Evolutionary conservation across 2,329 filamentous ascomycete genomes (phyloP).

Genomic region (Thermothelomyces thermophilus): DNA sequence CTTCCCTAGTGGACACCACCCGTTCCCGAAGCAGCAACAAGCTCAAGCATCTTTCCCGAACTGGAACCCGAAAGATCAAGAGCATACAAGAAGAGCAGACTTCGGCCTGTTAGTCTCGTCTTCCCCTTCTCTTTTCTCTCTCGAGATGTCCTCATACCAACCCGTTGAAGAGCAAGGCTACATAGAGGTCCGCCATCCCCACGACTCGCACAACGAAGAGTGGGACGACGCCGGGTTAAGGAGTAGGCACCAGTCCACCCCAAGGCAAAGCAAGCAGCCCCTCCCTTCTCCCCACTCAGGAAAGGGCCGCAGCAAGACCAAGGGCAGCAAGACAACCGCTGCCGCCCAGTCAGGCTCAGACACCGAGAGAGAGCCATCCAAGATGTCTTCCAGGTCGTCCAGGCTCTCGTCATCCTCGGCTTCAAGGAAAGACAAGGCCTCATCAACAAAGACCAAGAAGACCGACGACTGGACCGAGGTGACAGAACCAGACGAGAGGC

Average conservation of each 20-base stretch:
- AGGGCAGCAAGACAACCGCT: slow-evolving; percentile 14
- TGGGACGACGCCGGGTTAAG: slow-evolving; percentile 7
- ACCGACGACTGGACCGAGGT: slow-evolving; percentile 63
- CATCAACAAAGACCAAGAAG: slow-evolving; percentile 35
- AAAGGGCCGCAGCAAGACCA: slow-evolving; percentile 18
- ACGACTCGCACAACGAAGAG: slow-evolving; percentile 9
- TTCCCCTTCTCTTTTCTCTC: slow-evolving; percentile 9
- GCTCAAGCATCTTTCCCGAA: slow-evolving; percentile 17
- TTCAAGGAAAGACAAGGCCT: slow-evolving; percentile 29
- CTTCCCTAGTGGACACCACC: slow-evolving; percentile 16
- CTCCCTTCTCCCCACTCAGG: slow-evolving; percentile 7
- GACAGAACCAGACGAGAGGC: slow-evolving; percentile 62
- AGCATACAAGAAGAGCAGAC: slow-evolving; percentile 14
- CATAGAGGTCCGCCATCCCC: slow-evolving; percentile 10
- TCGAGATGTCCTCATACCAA: slow-evolving; percentile 26
- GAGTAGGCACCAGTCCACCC: neutral
- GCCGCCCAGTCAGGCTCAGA: slow-evolving; percentile 27
- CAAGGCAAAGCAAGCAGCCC: slow-evolving; percentile 11
- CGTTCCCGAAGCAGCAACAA: slow-evolving; percentile 10
- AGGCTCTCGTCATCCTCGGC: slow-evolving; percentile 20
- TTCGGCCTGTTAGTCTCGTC: slow-evolving; percentile 20
- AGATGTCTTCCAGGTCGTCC: slow-evolving; percentile 31
- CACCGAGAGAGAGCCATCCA: slow-evolving; percentile 24
- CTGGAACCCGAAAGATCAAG: slow-evolving; percentile 6
- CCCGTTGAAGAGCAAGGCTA: slow-evolving; percentile 21